Evolutionary conservation across 2,329 filamentous ascomycete genomes (phyloP).

Genomic region (Cercospora janseana): DNA sequence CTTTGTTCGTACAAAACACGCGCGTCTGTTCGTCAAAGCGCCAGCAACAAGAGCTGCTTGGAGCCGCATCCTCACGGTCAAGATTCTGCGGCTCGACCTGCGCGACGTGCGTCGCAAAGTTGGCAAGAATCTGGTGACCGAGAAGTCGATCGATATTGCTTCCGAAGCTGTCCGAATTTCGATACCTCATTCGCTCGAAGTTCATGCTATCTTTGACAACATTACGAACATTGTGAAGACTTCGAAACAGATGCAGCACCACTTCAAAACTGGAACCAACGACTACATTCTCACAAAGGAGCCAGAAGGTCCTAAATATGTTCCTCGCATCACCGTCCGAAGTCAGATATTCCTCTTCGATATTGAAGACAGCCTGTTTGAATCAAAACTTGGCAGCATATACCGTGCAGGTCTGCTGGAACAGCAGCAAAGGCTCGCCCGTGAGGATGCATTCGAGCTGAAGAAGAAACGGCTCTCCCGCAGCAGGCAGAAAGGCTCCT

Average conservation of each 20-base stretch:
- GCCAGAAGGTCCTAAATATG: conserved; percentile 78
- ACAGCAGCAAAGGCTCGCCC: conserved; percentile 82
- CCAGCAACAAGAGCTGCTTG: conserved; percentile 80
- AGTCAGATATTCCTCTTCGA: conserved; percentile 84
- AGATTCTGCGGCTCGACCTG: conserved; percentile 74
- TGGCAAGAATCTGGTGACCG: conserved; percentile 55
- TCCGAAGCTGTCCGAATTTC: conserved; percentile 83
- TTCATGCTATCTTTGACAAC: conserved; percentile 92
- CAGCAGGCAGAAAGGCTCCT: conserved; percentile 49
- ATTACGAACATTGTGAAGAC: conserved; percentile 84
- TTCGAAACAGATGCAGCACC: conserved; percentile 84
- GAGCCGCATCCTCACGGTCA: conserved; percentile 83
- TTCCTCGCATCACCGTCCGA: conserved; percentile 81
- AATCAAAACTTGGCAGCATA: conserved; percentile 94
- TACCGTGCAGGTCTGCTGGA: conserved; percentile 86
- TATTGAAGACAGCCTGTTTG: conserved; percentile 91
- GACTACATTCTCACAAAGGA: conserved; percentile 85
- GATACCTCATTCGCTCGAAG: conserved; percentile 85
- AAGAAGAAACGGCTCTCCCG: conserved; percentile 85
- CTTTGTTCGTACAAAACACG: conserved; percentile 71
- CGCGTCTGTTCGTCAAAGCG: conserved; percentile 83
- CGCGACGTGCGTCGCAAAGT: conserved; percentile 72
- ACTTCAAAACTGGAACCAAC: conserved; percentile 82
- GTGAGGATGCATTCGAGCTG: conserved; percentile 83
- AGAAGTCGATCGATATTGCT: conserved; percentile 79